phyloP scores from a whole-genome alignment of 2,329 filamentous ascomycete species.

The Cladorrhinum sp. region DNA sequence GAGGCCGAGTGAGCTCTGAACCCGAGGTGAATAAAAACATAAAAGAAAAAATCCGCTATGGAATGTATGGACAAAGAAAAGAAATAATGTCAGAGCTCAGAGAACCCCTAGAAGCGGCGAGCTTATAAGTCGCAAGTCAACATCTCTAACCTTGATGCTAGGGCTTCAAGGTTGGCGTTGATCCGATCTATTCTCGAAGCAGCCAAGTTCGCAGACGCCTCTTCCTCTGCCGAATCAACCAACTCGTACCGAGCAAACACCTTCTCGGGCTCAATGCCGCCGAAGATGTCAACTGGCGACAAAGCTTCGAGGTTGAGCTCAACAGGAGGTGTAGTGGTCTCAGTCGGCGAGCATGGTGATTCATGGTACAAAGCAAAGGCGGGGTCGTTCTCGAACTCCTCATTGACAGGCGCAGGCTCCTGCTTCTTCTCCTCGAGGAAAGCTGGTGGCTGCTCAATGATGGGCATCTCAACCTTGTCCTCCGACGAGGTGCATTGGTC shows the following conservation, averaged over 20 bases:
- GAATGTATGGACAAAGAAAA: not conserved
- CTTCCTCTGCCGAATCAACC: constrained; percentile 55
- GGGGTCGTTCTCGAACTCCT: constrained; percentile 61
- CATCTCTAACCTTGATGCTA: constrained; percentile 37
- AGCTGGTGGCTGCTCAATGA: constrained; percentile 47
- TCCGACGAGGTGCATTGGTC: constrained; percentile 42
- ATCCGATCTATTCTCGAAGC: constrained; percentile 52
- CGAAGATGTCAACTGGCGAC: constrained; percentile 43
- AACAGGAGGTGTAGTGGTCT: constrained; percentile 25
- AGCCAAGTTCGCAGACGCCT: constrained; percentile 41
- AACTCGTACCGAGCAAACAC: constrained; percentile 60
- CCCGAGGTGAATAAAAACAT: not conserved
- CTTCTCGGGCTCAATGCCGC: constrained; percentile 62
- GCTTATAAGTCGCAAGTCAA: constrained; percentile 33
- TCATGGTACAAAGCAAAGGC: constrained; percentile 60
- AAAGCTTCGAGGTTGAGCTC: constrained; percentile 45
- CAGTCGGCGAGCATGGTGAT: not conserved
- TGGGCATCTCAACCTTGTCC: constrained; percentile 55
- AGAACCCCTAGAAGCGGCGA: not conserved
- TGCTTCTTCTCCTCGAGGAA: constrained; percentile 31
- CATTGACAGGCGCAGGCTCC: constrained; percentile 38
- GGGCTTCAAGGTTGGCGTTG: constrained; percentile 38
- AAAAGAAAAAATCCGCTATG: not conserved
- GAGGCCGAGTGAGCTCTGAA: not conserved
- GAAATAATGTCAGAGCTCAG: not conserved